Percentiles rank a stretch among this genome's conserved stretches.
These are phyloP conservation scores for Fusarium secorum DNA, from an alignment of 2,329 filamentous ascomycete genomes.

Conservation along the genomic window DNA sequence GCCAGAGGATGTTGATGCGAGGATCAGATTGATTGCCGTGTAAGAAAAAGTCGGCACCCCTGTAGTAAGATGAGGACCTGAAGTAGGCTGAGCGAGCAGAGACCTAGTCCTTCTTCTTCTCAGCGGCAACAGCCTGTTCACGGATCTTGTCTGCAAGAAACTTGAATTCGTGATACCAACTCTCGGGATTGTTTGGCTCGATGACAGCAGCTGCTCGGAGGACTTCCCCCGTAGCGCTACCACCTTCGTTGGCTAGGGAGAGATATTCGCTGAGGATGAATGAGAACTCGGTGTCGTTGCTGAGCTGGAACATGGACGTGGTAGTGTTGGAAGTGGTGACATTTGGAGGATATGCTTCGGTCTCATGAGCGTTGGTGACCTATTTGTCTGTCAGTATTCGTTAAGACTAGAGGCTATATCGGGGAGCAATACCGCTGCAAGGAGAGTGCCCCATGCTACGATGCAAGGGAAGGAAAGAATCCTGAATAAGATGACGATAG, in stretches of 20 bases:
- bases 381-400: not conserved
- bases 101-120: slow-evolving; percentile 4
- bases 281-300: slow-evolving; percentile 18
- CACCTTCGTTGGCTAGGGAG: slow-evolving; percentile 23
- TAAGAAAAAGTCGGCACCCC: slow-evolving; percentile 53
- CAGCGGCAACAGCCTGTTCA: not conserved
- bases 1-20: slow-evolving; percentile 50
- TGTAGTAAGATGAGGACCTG: slow-evolving; percentile 52
- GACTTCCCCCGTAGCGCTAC: slow-evolving; percentile 16
- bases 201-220: slow-evolving; percentile 18
- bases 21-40: slow-evolving; percentile 51
- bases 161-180: slow-evolving; percentile 2
- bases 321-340: slow-evolving; percentile 11
- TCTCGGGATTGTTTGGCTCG: slow-evolving; percentile 3
- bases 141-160: slow-evolving; percentile 1
- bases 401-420: rapidly evolving
- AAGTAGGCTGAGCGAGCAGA: slow-evolving; percentile 44
- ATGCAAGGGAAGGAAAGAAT: not conserved
- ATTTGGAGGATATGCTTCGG: not conserved
- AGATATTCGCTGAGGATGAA: slow-evolving; percentile 27
- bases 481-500: not conserved
- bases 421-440: not conserved
- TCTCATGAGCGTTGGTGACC: not conserved
- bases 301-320: slow-evolving; percentile 22
- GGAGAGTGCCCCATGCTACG: not conserved